A percentile compares a stretch with the other conserved stretches of the same genome.
phyloP scores from a whole-genome alignment of 176 grass and related monocot species.

The Oryza longistaminata region DNA sequence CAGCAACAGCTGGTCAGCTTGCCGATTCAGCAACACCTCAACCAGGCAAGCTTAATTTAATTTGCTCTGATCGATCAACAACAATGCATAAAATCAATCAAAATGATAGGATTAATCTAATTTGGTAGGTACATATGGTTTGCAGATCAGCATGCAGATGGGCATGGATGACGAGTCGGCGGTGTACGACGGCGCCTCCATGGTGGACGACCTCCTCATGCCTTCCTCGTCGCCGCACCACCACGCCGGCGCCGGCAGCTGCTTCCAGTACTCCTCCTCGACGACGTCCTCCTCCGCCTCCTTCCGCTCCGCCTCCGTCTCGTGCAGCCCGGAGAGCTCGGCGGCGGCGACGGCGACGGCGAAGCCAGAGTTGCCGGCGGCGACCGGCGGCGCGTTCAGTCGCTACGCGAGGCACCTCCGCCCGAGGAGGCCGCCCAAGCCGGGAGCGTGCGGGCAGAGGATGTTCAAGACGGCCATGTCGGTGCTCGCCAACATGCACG shows the following conservation, averaged over 20 bases:
- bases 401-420: constrained; percentile 49
- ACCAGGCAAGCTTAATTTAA: constrained; percentile 38
- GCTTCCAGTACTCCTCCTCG: background rate
- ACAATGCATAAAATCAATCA: background rate
- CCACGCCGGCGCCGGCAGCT: background rate
- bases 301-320: constrained; percentile 40
- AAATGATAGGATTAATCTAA: background rate
- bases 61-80: background rate
- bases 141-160: constrained; percentile 57
- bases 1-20: constrained; percentile 18
- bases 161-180: constrained; percentile 36
- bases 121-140: background rate
- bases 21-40: constrained; percentile 35
- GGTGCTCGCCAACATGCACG: constrained; percentile 47
- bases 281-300: constrained; percentile 27
- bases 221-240: background rate
- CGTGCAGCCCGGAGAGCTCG: constrained; percentile 35
- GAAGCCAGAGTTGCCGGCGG: too few species aligned
- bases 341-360: too few species aligned
- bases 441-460: constrained; percentile 40
- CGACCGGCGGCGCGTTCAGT: constrained; percentile 46
- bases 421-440: constrained; percentile 16
- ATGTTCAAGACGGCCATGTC: constrained; percentile 71
- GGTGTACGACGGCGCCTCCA: background rate
- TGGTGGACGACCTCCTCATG: constrained; percentile 11